Conservation (phyloP, 176 grass and related monocot genomes). For the Juncus inflexus region DNA sequence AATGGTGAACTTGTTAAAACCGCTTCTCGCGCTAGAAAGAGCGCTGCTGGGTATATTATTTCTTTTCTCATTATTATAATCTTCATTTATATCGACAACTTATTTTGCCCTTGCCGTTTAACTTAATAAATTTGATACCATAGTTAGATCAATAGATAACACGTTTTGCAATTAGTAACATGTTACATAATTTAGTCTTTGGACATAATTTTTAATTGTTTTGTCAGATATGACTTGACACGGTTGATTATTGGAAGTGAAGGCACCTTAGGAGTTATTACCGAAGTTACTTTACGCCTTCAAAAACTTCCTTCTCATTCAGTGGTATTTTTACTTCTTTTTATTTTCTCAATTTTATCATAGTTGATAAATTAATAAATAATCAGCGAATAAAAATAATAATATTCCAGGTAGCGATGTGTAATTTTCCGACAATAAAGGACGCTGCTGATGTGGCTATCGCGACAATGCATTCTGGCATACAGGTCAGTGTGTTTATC, state of each 20-base stretch:
- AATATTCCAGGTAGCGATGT: constrained; percentile 82
- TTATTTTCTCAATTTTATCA: not conserved
- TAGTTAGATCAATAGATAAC: no score
- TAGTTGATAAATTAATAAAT: no score
- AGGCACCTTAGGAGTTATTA: constrained; percentile 94
- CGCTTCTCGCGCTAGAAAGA: constrained; percentile 80
- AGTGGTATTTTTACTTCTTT: constrained; percentile 48
- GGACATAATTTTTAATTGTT: constrained; percentile 1
- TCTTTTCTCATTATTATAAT: not conserved
- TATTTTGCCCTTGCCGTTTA: no score
- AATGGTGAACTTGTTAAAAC: constrained; percentile 90
- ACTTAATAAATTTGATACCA: no score
- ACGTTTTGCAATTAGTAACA: no score
- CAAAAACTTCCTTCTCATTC: constrained; percentile 90
- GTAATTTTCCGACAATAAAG: constrained; percentile 89
- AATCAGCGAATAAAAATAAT: constrained; percentile 9
- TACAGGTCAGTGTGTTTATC: constrained; percentile 56
- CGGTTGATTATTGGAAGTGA: constrained; percentile 95
- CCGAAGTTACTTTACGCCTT: constrained; percentile 90
- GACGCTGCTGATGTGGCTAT: constrained; percentile 99
- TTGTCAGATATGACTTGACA: constrained; percentile 82
- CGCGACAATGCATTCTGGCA: constrained; percentile 95
- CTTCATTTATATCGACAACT: no score
- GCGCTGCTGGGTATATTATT: constrained; percentile 82
- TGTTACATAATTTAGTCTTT: no score